Evolutionary conservation across 164 flowering plant species (phyloP).

Genomic region (Umbilicus rupestris): DNA sequence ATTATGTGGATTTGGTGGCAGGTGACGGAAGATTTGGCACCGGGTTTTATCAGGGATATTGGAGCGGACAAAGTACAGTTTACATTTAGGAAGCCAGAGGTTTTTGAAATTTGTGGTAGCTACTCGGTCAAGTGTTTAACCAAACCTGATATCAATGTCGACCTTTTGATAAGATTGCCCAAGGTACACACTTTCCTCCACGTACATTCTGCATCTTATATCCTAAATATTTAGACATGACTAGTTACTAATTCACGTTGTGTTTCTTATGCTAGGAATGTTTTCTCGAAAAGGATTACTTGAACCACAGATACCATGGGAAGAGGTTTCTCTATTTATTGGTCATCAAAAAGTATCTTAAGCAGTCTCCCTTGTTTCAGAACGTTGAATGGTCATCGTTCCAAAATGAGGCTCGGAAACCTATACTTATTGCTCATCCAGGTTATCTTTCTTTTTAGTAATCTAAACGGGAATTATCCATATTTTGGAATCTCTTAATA

Average conservation of each 20-base stretch:
- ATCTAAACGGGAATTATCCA: neutral
- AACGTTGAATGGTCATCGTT: conserved; percentile 67
- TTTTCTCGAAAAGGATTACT: conserved; percentile 78
- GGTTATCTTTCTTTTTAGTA: conserved; percentile 25
- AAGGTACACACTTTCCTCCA: conserved; percentile 37
- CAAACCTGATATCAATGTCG: conserved; percentile 55
- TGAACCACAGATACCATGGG: conserved; percentile 86
- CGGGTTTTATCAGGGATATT: conserved; percentile 66
- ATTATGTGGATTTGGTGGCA: conserved; percentile 14
- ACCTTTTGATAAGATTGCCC: conserved; percentile 67
- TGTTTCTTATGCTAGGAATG: conserved; percentile 48
- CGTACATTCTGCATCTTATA: neutral
- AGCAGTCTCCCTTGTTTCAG: conserved; percentile 21
- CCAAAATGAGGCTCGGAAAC: conserved; percentile 88
- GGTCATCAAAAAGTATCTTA: conserved; percentile 54
- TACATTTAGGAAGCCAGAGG: conserved; percentile 58
- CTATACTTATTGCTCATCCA: conserved; percentile 58
- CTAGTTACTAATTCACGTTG: neutral
- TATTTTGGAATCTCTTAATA: neutral
- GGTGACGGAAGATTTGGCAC: conserved; percentile 65
- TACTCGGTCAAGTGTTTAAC: conserved; percentile 45
- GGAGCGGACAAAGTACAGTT: conserved; percentile 75
- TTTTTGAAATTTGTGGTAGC: conserved; percentile 63
- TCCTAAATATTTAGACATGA: neutral
- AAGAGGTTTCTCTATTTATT: conserved; percentile 85